Conservation (phyloP, 2,329 filamentous ascomycete species). For the Exophiala xenobiotica region DNA sequence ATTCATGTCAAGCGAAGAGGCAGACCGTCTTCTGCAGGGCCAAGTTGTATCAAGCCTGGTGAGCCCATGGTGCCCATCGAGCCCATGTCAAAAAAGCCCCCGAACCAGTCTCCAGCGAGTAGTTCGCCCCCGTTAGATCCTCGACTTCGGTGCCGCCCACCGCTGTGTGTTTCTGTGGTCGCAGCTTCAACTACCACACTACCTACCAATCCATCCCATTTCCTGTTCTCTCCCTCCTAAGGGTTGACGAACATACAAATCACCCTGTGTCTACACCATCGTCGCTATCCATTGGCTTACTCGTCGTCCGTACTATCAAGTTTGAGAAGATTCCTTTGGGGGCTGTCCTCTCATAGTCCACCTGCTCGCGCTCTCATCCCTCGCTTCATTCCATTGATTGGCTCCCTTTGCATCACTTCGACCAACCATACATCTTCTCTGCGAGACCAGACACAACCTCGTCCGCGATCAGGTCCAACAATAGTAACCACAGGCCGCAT, state of each 20-base stretch:
- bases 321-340: constrained; percentile 13
- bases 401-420: constrained; percentile 21
- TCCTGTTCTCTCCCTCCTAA: not conserved
- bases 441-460: constrained; percentile 6
- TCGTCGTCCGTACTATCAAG: constrained; percentile 11
- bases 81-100: too few species aligned
- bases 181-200: not conserved
- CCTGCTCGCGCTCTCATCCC: constrained; percentile 23
- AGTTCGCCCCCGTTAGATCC: too few species aligned
- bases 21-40: too few species aligned
- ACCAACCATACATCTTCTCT: constrained; percentile 22
- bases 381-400: constrained; percentile 22
- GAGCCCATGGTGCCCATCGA: too few species aligned
- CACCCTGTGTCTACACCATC: not conserved
- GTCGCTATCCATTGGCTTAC: constrained; percentile 10
- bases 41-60: too few species aligned
- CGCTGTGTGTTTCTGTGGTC: not conserved
- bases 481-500: constrained; percentile 17
- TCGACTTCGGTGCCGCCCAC: too few species aligned
- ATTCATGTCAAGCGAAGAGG: too few species aligned
- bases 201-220: not conserved
- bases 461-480: constrained; percentile 22
- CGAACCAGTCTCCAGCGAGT: too few species aligned
- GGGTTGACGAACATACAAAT: not conserved
- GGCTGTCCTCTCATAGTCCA: constrained; percentile 17